Conservation (phyloP, 1,284 basidiomycete genomes). For the Hypsizygus ulmarius region DNA sequence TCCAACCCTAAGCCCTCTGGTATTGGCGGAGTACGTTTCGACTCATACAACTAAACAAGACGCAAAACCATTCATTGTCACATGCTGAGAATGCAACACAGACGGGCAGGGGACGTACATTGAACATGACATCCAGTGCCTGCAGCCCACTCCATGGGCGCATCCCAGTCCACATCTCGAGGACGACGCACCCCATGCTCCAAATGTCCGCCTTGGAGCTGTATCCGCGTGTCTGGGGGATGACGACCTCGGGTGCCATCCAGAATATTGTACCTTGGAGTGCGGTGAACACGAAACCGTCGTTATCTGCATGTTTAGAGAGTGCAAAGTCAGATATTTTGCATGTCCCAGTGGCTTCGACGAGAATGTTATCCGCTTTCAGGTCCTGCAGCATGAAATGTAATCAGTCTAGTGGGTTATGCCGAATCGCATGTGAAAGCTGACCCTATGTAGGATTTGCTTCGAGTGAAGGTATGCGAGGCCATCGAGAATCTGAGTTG, state of each 20-base stretch:
- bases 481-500: slow-evolving; percentile 77
- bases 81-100: background rate
- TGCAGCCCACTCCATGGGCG: slow-evolving; percentile 81
- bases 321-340: slow-evolving; percentile 91
- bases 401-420: background rate
- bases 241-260: slow-evolving; percentile 89
- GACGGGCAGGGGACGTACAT: slow-evolving; percentile 42
- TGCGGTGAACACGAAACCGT: slow-evolving; percentile 68
- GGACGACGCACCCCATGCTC: slow-evolving; percentile 83
- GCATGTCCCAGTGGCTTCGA: slow-evolving; percentile 77
- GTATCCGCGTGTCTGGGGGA: slow-evolving; percentile 64
- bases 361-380: slow-evolving; percentile 86
- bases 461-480: slow-evolving; percentile 79
- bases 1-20: slow-evolving; percentile 65
- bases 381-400: slow-evolving; percentile 51
- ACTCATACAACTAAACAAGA: slow-evolving; percentile 55
- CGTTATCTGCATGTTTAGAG: slow-evolving; percentile 71
- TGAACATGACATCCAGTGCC: slow-evolving; percentile 77
- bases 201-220: slow-evolving; percentile 87
- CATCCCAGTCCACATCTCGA: slow-evolving; percentile 87
- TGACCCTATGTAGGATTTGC: slow-evolving; percentile 77
- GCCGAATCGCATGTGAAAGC: slow-evolving; percentile 13
- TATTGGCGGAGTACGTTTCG: slow-evolving; percentile 69
- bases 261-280: slow-evolving; percentile 80
- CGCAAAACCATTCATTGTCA: slow-evolving; percentile 1